Evolutionary conservation across 495 filamentous ascomycete species (phyloP).

Genomic region (Penicillium longicatenatum): DNA sequence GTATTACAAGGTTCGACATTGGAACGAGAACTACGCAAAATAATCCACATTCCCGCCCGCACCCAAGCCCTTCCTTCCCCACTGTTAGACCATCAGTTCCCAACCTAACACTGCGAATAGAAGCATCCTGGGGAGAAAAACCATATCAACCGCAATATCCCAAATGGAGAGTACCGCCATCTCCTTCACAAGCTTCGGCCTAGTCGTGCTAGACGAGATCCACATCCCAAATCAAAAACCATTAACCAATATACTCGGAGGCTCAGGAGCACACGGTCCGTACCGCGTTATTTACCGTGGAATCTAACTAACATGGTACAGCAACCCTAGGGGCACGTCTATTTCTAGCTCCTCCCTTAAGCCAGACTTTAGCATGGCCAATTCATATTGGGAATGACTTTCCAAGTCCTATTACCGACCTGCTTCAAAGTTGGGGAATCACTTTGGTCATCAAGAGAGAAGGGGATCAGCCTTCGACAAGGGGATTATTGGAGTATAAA

Average conservation of each 20-base stretch:
- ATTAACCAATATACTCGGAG: constrained; percentile 35
- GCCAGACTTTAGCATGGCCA: constrained; percentile 70
- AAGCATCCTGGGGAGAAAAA: not conserved
- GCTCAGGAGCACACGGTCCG: constrained; percentile 39
- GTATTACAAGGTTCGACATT: no score
- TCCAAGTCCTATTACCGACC: constrained; percentile 54
- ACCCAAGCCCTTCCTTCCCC: no score
- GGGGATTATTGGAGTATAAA: constrained; percentile 32
- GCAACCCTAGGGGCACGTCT: constrained; percentile 39
- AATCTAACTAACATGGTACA: constrained; percentile 4
- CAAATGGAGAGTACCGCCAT: constrained; percentile 12
- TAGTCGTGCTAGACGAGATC: constrained; percentile 40
- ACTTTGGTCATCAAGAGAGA: constrained; percentile 67
- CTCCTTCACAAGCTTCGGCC: constrained; percentile 36
- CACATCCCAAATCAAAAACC: constrained; percentile 22
- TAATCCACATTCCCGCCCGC: no score
- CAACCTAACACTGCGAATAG: no score
- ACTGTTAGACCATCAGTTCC: no score
- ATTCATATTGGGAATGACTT: constrained; percentile 83
- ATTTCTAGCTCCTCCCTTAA: constrained; percentile 22
- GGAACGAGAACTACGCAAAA: no score
- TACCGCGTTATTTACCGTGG: not conserved
- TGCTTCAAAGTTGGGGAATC: constrained; percentile 66
- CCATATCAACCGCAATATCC: not conserved
- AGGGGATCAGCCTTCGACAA: constrained; percentile 60